Evolutionary conservation across 129 eudicot species (phyloP).

Genomic region (Arctium lappa): DNA sequence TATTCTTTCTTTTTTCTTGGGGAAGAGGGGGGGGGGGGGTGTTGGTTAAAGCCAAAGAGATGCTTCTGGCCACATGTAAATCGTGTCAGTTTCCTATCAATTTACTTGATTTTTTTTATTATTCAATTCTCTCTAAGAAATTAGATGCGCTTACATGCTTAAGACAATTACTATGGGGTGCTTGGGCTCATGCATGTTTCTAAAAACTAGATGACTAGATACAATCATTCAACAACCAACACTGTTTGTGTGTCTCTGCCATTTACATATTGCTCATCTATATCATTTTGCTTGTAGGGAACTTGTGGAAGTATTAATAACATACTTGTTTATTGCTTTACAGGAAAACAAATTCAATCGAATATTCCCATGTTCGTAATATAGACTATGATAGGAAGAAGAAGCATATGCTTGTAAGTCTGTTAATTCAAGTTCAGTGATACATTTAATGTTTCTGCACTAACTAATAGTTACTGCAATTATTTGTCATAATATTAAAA

Average conservation of each 20-base stretch:
- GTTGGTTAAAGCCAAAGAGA: no score
- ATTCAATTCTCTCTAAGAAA: not conserved
- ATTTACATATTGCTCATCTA: not conserved
- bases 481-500: not conserved
- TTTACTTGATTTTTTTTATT: no score
- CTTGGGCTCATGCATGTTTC: slow-evolving; percentile 1
- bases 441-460: slow-evolving; percentile 6
- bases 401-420: slow-evolving; percentile 85
- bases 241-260: not conserved
- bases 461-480: not conserved
- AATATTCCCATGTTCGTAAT: slow-evolving; percentile 72
- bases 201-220: not conserved
- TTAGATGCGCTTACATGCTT: not conserved
- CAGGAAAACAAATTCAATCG: slow-evolving; percentile 86
- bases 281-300: slow-evolving; percentile 9
- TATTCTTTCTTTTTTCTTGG: no score
- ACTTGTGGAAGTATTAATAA: not conserved
- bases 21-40: no score
- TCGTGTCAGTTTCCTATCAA: no score
- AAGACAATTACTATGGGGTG: no score
- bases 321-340: slow-evolving; percentile 17
- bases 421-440: slow-evolving; percentile 17
- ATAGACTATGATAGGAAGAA: slow-evolving; percentile 82
- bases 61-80: no score
- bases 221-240: not conserved